Evolutionary conservation across 768 basidiomycete species (phyloP).

Genomic region (Leccinum incarnatum): DNA sequence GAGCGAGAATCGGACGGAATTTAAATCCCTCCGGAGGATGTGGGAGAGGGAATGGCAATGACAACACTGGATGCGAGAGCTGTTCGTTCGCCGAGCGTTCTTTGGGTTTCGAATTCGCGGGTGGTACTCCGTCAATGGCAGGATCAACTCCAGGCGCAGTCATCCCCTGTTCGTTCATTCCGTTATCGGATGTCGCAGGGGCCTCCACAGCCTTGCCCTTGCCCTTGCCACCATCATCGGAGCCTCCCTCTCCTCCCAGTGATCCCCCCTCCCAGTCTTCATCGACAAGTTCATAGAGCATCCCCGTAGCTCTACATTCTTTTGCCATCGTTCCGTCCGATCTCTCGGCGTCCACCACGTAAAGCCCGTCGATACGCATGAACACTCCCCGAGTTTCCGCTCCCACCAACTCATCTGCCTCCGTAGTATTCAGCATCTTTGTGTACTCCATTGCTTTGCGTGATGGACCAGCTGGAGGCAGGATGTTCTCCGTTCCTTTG

Average conservation of each 20-base stretch:
- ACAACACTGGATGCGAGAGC: slow-evolving; percentile 37
- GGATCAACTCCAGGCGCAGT: slow-evolving; percentile 19
- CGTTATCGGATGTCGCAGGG: slow-evolving; percentile 9
- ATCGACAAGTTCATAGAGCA: slow-evolving; percentile 77
- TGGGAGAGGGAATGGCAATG: slow-evolving; percentile 47
- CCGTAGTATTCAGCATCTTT: slow-evolving; percentile 10
- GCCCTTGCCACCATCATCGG: slow-evolving; percentile 19
- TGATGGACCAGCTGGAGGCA: slow-evolving; percentile 59
- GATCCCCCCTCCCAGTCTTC: slow-evolving; percentile 53
- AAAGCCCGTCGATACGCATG: slow-evolving; percentile 65
- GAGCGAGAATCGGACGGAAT: slow-evolving; percentile 64
- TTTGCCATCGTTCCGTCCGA: slow-evolving; percentile 40
- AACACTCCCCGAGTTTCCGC: slow-evolving; percentile 57
- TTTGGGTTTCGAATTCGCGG: slow-evolving; percentile 12
- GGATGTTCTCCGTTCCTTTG: slow-evolving; percentile 55
- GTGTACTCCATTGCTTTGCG: slow-evolving; percentile 30
- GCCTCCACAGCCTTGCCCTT: slow-evolving; percentile 33
- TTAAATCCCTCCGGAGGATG: slow-evolving; percentile 62
- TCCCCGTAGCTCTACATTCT: slow-evolving; percentile 69
- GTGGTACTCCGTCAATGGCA: slow-evolving; percentile 12
- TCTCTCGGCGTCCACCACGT: slow-evolving; percentile 53
- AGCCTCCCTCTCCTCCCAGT: slow-evolving; percentile 27
- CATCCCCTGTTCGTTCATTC: slow-evolving; percentile 1
- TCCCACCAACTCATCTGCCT: slow-evolving; percentile 19
- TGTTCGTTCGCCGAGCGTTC: slow-evolving; percentile 27